Evolutionary conservation across 345 rosid species (phyloP).

Genomic region (Eucalyptus tenuipes): DNA sequence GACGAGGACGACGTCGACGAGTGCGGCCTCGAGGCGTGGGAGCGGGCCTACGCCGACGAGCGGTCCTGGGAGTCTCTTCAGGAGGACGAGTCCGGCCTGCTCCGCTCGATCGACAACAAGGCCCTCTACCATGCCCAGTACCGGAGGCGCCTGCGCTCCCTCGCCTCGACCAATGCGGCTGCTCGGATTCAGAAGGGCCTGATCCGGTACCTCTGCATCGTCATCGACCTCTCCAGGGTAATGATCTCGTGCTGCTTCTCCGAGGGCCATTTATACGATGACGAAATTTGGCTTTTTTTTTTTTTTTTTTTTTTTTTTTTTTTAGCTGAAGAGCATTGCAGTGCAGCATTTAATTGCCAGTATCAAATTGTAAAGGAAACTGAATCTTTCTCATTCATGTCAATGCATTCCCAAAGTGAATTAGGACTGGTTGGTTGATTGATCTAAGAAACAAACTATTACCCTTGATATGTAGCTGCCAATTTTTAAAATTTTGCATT

Average conservation of each 20-base stretch:
- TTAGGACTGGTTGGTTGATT: not conserved
- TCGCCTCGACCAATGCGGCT: slow-evolving; percentile 38
- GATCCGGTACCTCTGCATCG: slow-evolving; percentile 75
- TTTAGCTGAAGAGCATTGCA: not conserved
- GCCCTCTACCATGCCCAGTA: slow-evolving; percentile 62
- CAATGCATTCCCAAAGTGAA: not conserved
- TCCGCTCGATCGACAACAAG: slow-evolving; percentile 60
- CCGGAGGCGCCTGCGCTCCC: slow-evolving; percentile 61
- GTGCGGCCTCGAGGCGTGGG: slow-evolving; percentile 65
- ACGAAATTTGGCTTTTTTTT: not conserved
- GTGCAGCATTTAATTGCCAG: not conserved
- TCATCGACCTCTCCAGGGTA: slow-evolving; percentile 84
- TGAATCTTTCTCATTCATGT: not conserved
- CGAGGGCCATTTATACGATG: not conserved
- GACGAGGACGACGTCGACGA: slow-evolving; percentile 53
- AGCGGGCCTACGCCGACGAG: slow-evolving; percentile 65
- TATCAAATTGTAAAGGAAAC: not conserved
- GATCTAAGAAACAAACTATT: not conserved
- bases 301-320: not conserved
- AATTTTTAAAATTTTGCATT: not conserved
- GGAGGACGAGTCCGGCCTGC: slow-evolving; percentile 82
- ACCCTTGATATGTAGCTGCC: not conserved
- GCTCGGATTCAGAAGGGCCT: slow-evolving; percentile 88
- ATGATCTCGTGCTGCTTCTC: not conserved
- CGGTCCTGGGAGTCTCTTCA: slow-evolving; percentile 86